Evolutionary conservation across 345 rosid genomes (phyloP).

Genomic region (Cardiospermum halicacabum): DNA sequence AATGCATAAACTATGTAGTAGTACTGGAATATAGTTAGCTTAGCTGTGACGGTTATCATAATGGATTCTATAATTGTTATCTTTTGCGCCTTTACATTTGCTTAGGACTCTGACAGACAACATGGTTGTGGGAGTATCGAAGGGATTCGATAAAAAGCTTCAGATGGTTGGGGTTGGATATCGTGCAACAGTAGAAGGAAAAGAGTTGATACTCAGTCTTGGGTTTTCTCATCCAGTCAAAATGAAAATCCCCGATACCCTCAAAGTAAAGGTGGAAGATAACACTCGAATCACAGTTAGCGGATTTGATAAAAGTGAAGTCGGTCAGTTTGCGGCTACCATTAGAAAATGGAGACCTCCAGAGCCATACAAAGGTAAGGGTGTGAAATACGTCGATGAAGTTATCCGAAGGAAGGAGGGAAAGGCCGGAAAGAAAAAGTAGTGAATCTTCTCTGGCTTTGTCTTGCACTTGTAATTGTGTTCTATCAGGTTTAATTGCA

Average conservation of each 20-base stretch:
- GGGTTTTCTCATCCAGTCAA: conserved; percentile 94
- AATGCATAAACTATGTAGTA: background rate
- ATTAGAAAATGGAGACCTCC: conserved; percentile 95
- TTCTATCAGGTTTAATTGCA: background rate
- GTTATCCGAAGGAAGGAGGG: conserved; percentile 80
- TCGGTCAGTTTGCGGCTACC: conserved; percentile 90
- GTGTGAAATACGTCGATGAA: conserved; percentile 86
- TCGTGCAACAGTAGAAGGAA: conserved; percentile 79
- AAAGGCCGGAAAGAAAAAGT: conserved; percentile 96
- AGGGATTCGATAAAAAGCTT: conserved; percentile 94
- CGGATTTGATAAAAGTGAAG: conserved; percentile 68
- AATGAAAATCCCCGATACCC: conserved; percentile 68
- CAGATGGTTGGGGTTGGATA: conserved; percentile 88
- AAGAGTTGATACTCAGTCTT: conserved; percentile 68
- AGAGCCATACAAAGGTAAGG: conserved; percentile 96
- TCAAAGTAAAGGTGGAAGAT: conserved; percentile 82
- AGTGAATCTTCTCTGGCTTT: conserved; percentile 10
- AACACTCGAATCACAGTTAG: conserved; percentile 66
- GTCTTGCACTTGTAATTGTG: background rate
- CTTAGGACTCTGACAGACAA: conserved; percentile 86
- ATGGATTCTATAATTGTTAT: background rate
- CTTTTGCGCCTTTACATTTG: background rate
- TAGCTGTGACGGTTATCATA: background rate
- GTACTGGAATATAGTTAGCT: background rate
- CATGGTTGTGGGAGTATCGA: conserved; percentile 94